Base-by-base conservation (phyloP, 163 green algal genomes). In the Botryococcus braunii region DNA sequence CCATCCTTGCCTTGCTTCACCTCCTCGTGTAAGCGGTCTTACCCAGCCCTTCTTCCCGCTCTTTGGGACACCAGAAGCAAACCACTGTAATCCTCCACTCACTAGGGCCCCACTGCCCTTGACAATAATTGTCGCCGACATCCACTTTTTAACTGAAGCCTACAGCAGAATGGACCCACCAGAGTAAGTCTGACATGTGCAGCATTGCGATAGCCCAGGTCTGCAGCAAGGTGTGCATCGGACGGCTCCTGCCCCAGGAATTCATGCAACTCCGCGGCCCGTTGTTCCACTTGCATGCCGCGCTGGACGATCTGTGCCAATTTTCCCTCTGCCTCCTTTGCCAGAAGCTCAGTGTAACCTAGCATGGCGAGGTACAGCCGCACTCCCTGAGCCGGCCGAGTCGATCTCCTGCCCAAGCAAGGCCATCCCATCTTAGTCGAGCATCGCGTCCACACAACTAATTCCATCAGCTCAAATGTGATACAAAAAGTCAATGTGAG, bases 191-290 rank as follows among this genome's bases (percentile, higher is more conserved):
- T 6, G 25, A 52, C 5, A 52, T 17, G 13, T 13, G 43, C 43
- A 27, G 13, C 17, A 17, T 27, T 13, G 43, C 13, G 13, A 1
- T 34, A 48, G 46, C 46, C 39, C 62, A 47, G 62, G 40, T 55
- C 29, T 2, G 40, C 39, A 8, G 41, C 62, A 2, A 57, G 17
- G 1, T 68, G 40, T 40, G 62, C 61, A 2, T 70, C 40, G 0
- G 67, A 79, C 1, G 85, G 73, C 13, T 60, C 17, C 25, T 80
- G 66, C 52, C 80, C 78, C 38, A 88, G 61, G 25, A 69, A 65
- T 36, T 56, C 67, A 5, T 32, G 5, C 29, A 82, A 70, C 69
- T 23, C 23, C 11, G 52, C 52, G 0, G 46, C 63, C 32, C 67
- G 41, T 29, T 32, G 29, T 50, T 70, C 41, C 31, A 68, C 63